Conservation (phyloP, 2,329 filamentous ascomycete genomes). For the Fusarium torulosum region DNA sequence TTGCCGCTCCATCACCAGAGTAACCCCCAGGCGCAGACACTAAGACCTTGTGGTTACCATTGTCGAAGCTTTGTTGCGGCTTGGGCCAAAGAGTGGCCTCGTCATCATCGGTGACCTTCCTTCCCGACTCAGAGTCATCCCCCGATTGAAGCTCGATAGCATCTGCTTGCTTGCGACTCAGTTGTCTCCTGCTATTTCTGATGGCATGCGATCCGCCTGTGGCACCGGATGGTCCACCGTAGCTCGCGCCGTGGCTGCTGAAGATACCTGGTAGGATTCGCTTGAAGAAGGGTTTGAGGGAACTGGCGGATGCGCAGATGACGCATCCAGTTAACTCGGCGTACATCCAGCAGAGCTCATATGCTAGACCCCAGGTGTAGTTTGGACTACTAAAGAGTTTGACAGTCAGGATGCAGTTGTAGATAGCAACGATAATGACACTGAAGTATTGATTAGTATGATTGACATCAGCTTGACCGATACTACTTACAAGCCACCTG, state of each 20-base stretch:
- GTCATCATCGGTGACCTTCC: constrained; percentile 34
- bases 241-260: constrained; percentile 19
- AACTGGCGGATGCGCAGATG: constrained; percentile 43
- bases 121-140: constrained; percentile 37
- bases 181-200: constrained; percentile 29
- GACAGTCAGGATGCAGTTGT: constrained; percentile 42
- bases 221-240: constrained; percentile 9
- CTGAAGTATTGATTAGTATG: background rate
- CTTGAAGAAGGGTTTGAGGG: constrained; percentile 41
- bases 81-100: constrained; percentile 37
- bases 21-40: constrained; percentile 10
- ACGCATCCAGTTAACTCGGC: constrained; percentile 44
- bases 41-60: constrained; percentile 19
- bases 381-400: constrained; percentile 35
- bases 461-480: accelerated
- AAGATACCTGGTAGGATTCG: constrained; percentile 29
- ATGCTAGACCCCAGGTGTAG: constrained; percentile 44
- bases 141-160: constrained; percentile 42
- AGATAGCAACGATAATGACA: constrained; percentile 43
- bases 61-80: constrained; percentile 10
- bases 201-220: constrained; percentile 22
- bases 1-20: background rate
- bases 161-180: constrained; percentile 38
- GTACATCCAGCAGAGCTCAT: constrained; percentile 46
- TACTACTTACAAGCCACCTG: constrained; percentile 37